Conservation (phyloP, 257 asterid species). For the Solanum bulbocastanum region DNA sequence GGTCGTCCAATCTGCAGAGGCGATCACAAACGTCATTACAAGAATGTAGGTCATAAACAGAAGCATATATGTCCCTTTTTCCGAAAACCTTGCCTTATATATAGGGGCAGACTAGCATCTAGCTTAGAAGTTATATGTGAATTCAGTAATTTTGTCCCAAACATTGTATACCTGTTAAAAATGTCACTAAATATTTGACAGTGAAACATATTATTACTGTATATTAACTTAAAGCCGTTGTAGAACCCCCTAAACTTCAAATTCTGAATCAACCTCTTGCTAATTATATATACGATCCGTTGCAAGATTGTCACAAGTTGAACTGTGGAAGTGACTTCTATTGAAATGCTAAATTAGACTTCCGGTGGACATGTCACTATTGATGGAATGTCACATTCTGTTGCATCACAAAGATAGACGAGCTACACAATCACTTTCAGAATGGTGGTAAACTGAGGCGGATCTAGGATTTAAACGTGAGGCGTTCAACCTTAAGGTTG, state of each 20-base stretch:
- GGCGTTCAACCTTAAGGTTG: background rate
- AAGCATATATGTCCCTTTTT: background rate
- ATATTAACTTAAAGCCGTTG: background rate
- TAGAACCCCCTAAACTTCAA: background rate
- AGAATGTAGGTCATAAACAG: background rate
- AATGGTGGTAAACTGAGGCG: background rate
- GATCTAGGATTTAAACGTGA: background rate
- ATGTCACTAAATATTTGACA: background rate
- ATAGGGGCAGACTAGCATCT: background rate
- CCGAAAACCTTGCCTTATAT: background rate
- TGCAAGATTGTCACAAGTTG: background rate
- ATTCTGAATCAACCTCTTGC: background rate
- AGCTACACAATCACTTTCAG: background rate
- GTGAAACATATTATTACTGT: background rate
- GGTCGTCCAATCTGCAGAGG: slow-evolving; percentile 8
- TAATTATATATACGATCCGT: background rate
- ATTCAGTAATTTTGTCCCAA: background rate
- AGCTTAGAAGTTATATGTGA: background rate
- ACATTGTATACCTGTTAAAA: background rate
- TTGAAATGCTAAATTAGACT: background rate
- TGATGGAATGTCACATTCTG: background rate
- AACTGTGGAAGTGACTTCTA: background rate
- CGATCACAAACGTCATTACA: background rate
- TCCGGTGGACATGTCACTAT: background rate
- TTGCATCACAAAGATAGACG: background rate